These are phyloP conservation scores for Exobasidium cylindrosporum DNA, from an alignment of 1,284 basidiomycete genomes.

Conservation along the genomic window DNA sequence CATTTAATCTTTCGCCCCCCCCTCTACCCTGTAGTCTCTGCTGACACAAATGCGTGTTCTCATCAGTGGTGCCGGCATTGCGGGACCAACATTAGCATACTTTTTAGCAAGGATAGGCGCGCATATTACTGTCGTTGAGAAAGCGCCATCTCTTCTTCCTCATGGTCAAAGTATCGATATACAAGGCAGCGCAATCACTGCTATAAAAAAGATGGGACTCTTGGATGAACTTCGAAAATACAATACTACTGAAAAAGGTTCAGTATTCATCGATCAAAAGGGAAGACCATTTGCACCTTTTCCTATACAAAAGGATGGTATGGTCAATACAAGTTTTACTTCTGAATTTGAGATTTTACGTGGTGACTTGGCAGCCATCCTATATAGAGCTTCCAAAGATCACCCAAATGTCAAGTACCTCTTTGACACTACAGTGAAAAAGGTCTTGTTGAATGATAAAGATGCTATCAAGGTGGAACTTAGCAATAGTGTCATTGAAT, in stretches of 20 bases:
- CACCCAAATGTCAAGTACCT: slow-evolving; percentile 19
- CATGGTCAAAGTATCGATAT: slow-evolving; percentile 56
- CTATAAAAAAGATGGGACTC: slow-evolving; percentile 52
- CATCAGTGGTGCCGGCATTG: slow-evolving; percentile 55
- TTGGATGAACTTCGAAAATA: slow-evolving; percentile 25
- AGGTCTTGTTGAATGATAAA: slow-evolving; percentile 16
- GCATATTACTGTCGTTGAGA: slow-evolving; percentile 54
- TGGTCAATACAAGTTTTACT: slow-evolving; percentile 29
- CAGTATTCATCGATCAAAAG: slow-evolving; percentile 32
- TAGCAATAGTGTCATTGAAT: slow-evolving; percentile 18
- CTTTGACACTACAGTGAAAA: slow-evolving; percentile 22
- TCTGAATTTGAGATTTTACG: slow-evolving; percentile 34
- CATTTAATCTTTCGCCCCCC: no score
- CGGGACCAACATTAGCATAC: slow-evolving; percentile 53
- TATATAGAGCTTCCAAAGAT: slow-evolving; percentile 21
- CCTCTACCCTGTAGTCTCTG: no score
- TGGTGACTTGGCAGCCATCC: slow-evolving; percentile 28
- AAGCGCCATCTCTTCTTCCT: slow-evolving; percentile 30
- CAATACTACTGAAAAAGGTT: slow-evolving; percentile 52
- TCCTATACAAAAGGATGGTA: neutral
- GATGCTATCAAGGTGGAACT: slow-evolving; percentile 19
- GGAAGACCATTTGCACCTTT: slow-evolving; percentile 17
- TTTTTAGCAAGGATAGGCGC: slow-evolving; percentile 40
- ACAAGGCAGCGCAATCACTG: slow-evolving; percentile 35
- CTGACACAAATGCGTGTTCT: slow-evolving; percentile 48